phyloP scores from a whole-genome alignment of 805 yeast genomes.

The Candida railenensis region DNA sequence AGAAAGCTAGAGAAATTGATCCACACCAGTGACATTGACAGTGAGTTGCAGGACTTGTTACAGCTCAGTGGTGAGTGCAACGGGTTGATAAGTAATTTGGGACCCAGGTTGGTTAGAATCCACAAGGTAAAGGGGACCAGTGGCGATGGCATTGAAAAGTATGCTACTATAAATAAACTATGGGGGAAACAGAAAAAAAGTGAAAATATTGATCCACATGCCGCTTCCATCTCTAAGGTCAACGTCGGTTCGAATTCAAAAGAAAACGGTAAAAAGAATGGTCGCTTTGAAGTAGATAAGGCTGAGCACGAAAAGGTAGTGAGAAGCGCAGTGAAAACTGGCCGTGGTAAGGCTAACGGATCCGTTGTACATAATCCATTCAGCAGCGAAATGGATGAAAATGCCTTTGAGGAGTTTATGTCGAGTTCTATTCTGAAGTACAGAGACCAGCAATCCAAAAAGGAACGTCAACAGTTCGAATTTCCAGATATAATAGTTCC shows the following conservation, averaged over 20 bases:
- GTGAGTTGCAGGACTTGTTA: constrained; percentile 10
- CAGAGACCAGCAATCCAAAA: constrained; percentile 23
- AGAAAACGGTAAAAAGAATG: background rate
- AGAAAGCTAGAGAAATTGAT: constrained; percentile 11
- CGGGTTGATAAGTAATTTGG: constrained; percentile 2
- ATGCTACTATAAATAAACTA: background rate
- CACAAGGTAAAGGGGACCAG: constrained; percentile 9
- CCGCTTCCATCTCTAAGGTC: background rate
- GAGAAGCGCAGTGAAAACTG: too few species aligned
- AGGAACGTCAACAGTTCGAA: constrained; percentile 5
- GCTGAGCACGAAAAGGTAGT: constrained; percentile 9
- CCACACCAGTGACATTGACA: constrained; percentile 6
- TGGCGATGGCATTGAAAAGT: background rate
- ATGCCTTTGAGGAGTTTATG: constrained; percentile 34
- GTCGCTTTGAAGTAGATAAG: background rate
- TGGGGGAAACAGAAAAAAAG: background rate
- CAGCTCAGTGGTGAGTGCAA: constrained; percentile 4
- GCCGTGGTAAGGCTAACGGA: too few species aligned
- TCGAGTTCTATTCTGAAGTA: constrained; percentile 30
- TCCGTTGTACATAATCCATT: too few species aligned
- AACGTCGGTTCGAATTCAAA: background rate
- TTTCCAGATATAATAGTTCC: constrained; percentile 1
- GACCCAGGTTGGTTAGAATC: constrained; percentile 7
- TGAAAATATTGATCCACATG: background rate
- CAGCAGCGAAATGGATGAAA: constrained; percentile 15